Evolutionary conservation across 2,329 filamentous ascomycete genomes (phyloP).

Genomic region (Colletotrichum sp.): DNA sequence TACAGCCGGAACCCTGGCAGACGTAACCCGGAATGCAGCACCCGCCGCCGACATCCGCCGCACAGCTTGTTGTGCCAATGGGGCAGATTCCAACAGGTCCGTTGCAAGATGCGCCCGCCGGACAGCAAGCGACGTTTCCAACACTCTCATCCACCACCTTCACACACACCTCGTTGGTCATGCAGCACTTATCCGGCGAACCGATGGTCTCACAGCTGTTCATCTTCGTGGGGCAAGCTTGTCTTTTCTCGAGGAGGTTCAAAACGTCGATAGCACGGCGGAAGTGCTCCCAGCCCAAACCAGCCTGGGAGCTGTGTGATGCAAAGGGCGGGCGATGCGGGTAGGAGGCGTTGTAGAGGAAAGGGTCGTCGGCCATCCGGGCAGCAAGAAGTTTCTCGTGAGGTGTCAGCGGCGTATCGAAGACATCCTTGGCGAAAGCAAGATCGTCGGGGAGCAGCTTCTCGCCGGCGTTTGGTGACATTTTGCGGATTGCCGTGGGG

Average conservation of each 20-base stretch:
- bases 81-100: constrained; percentile 68
- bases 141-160: constrained; percentile 65
- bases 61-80: constrained; percentile 67
- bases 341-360: constrained; percentile 16
- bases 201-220: constrained; percentile 68
- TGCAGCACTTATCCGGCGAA: constrained; percentile 76
- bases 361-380: constrained; percentile 28
- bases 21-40: constrained; percentile 77
- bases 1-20: constrained; percentile 75
- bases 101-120: constrained; percentile 65
- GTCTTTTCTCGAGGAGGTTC: constrained; percentile 57
- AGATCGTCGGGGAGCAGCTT: constrained; percentile 77
- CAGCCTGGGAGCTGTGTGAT: constrained; percentile 43
- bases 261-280: constrained; percentile 52
- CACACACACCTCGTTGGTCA: constrained; percentile 69
- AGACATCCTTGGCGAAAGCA: constrained; percentile 42
- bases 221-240: constrained; percentile 73
- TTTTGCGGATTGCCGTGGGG: constrained; percentile 73
- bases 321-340: constrained; percentile 57
- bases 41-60: constrained; percentile 70
- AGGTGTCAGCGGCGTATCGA: constrained; percentile 24
- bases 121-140: constrained; percentile 79
- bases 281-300: constrained; percentile 34
- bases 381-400: constrained; percentile 34
- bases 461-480: constrained; percentile 72